phyloP scores from a whole-genome alignment of 805 yeast genomes.

The Saturnispora mendoncae region DNA sequence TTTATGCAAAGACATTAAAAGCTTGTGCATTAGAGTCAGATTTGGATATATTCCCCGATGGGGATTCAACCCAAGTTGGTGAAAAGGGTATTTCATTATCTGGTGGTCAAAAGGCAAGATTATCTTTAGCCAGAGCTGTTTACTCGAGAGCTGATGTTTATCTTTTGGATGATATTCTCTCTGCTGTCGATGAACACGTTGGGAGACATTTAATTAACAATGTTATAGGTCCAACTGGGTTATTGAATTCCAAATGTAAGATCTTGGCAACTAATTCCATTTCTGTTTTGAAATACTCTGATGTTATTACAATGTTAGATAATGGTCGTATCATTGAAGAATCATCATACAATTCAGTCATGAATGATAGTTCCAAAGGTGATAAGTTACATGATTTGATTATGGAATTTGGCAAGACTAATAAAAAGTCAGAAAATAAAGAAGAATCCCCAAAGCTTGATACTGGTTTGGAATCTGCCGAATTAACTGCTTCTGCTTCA shows the following conservation, averaged over 20 bases:
- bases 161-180: conserved; percentile 82
- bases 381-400: conserved; percentile 29
- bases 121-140: conserved; percentile 91
- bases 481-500: conserved; percentile 14
- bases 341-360: conserved; percentile 49
- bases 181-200: conserved; percentile 98
- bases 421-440: conserved; percentile 13
- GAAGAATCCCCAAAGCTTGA: not conserved
- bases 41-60: conserved; percentile 71
- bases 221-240: conserved; percentile 39
- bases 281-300: conserved; percentile 47
- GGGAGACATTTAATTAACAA: conserved; percentile 70
- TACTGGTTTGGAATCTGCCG: not conserved
- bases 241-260: conserved; percentile 43
- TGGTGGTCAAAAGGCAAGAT: conserved; percentile 97
- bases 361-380: conserved; percentile 5
- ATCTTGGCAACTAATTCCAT: conserved; percentile 53
- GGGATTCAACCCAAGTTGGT: conserved; percentile 89
- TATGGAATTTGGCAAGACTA: conserved; percentile 49
- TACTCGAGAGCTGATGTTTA: conserved; percentile 90
- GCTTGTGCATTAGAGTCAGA: conserved; percentile 87
- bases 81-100: conserved; percentile 94
- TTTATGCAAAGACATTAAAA: conserved; percentile 69
- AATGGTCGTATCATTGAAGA: conserved; percentile 59
- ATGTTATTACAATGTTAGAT: conserved; percentile 50